Evolutionary conservation across 2,329 filamentous ascomycete genomes (phyloP).

Genomic region (Rhynchosporium agropyri): DNA sequence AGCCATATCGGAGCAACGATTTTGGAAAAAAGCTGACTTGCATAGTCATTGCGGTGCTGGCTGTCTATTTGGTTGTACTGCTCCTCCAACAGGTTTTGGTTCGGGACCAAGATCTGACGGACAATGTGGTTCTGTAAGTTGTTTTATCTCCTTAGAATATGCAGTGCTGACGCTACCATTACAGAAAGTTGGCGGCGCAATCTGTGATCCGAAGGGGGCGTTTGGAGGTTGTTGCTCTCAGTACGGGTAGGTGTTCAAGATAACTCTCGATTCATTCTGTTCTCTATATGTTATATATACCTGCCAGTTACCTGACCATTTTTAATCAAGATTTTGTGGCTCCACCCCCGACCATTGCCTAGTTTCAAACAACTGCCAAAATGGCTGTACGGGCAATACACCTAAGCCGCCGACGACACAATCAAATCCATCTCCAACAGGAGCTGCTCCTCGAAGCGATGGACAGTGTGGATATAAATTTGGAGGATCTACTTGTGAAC

Average conservation of each 20-base stretch:
- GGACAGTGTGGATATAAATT: slow-evolving; percentile 36
- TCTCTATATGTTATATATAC: slow-evolving; percentile 8
- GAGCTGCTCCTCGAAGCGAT: slow-evolving; percentile 32
- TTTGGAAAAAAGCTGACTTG: slow-evolving; percentile 13
- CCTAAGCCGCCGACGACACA: slow-evolving; percentile 14
- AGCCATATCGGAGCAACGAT: slow-evolving; percentile 3
- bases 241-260: slow-evolving; percentile 36
- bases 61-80: slow-evolving; percentile 46
- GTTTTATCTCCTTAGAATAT: too few species aligned
- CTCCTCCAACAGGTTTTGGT: slow-evolving; percentile 6
- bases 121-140: slow-evolving; percentile 35
- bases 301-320: slow-evolving; percentile 9
- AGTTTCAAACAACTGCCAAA: slow-evolving; percentile 39
- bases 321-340: slow-evolving; percentile 34
- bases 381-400: slow-evolving; percentile 32
- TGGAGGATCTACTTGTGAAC: slow-evolving; percentile 29
- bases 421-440: slow-evolving; percentile 8
- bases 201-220: slow-evolving; percentile 37
- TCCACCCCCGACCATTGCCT: slow-evolving; percentile 35
- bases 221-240: slow-evolving; percentile 41
- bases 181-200: slow-evolving; percentile 35
- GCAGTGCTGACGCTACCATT: slow-evolving; percentile 23
- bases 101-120: slow-evolving; percentile 36
- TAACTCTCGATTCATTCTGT: neutral
- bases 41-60: slow-evolving; percentile 43